These are phyloP conservation scores for Osmozyma mogii DNA, from an alignment of 805 yeast species.

Conservation along the genomic window DNA sequence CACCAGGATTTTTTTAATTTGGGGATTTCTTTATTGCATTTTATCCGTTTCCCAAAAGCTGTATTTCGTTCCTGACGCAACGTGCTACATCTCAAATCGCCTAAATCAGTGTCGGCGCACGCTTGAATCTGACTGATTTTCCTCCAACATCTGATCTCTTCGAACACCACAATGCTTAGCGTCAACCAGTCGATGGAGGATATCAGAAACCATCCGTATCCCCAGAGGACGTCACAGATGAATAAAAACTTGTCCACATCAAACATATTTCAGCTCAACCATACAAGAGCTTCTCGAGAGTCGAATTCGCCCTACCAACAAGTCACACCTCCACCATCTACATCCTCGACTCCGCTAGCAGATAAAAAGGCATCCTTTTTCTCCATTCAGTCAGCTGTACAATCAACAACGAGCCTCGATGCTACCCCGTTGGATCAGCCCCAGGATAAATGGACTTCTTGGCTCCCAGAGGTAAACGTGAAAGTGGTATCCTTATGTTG, in stretches of 20 bases:
- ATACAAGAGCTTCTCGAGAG: constrained; percentile 13
- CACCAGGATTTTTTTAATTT: constrained; percentile 2
- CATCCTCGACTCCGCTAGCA: constrained; percentile 22
- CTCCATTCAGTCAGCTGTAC: neutral
- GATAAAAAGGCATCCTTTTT: constrained; percentile 11
- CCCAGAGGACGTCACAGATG: constrained; percentile 16
- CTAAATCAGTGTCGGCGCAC: no score
- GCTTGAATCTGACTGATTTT: constrained; percentile 2
- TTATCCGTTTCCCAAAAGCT: constrained; percentile 2
- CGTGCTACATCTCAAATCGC: no score
- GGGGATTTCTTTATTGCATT: constrained; percentile 4
- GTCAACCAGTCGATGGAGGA: constrained; percentile 12
- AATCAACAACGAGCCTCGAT: constrained; percentile 1
- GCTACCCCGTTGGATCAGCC: no score
- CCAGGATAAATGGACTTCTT: no score
- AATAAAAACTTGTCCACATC: constrained; percentile 32
- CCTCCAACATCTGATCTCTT: neutral
- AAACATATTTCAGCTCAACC: constrained; percentile 22
- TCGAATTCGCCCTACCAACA: neutral
- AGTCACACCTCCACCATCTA: constrained; percentile 28
- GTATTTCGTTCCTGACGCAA: constrained; percentile 1
- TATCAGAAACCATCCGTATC: constrained; percentile 7
- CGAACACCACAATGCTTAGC: constrained; percentile 7
- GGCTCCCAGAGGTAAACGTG: constrained; percentile 24
- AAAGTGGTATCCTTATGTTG: constrained; percentile 42